Percentiles rank a stretch among this genome's conserved stretches.
phyloP scores from a whole-genome alignment of 306 rosid genomes.

The Castanea sativa region DNA sequence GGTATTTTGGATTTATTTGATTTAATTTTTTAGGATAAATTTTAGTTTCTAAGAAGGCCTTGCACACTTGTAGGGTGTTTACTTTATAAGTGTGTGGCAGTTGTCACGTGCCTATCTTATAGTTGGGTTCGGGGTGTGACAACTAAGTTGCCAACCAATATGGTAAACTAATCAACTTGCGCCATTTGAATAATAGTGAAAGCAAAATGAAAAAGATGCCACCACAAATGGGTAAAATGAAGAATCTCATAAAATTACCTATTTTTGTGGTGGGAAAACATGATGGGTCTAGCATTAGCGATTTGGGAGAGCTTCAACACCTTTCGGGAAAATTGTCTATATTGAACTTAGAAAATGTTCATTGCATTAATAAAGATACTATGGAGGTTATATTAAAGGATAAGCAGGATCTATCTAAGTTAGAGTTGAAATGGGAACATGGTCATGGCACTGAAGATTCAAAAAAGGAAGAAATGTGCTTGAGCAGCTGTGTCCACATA shows the following conservation, averaged over 20 bases:
- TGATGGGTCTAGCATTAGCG: not conserved
- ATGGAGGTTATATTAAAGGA: not conserved
- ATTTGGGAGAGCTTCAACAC: not conserved
- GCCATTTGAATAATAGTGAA: slow-evolving; percentile 16
- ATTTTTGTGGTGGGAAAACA: slow-evolving; percentile 6
- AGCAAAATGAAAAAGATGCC: slow-evolving; percentile 14
- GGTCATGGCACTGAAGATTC: not conserved
- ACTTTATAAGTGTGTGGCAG: no score
- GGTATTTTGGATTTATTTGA: no score
- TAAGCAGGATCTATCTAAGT: not conserved
- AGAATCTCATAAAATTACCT: slow-evolving; percentile 20
- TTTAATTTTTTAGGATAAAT: no score
- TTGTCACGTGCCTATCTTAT: no score
- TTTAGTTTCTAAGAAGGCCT: no score
- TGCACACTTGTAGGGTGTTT: no score
- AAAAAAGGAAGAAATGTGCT: slow-evolving; percentile 8
- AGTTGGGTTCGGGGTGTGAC: no score
- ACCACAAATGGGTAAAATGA: slow-evolving; percentile 1
- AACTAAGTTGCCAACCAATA: not conserved
- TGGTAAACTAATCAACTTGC: slow-evolving; percentile 24
- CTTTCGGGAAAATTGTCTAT: slow-evolving; percentile 1
- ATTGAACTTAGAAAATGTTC: slow-evolving; percentile 10
- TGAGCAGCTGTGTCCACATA: slow-evolving; percentile 25
- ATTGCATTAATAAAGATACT: not conserved
- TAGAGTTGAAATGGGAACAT: slow-evolving; percentile 13